These are phyloP conservation scores for Verbascum thapsus DNA, from an alignment of 257 asterid species.

Conservation along the genomic window DNA sequence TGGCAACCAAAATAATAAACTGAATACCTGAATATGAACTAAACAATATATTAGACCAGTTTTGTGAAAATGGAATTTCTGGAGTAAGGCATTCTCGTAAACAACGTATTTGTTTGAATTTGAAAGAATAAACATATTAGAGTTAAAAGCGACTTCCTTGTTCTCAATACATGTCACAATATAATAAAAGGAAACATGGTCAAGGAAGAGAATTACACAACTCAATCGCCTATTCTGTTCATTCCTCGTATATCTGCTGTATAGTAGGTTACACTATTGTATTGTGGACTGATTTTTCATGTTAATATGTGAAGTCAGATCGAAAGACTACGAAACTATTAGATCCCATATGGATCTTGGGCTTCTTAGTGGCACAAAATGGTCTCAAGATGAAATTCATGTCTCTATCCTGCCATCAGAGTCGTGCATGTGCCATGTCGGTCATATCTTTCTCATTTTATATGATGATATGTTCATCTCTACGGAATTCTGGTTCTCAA, in stretches of 20 bases:
- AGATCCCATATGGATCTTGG: not conserved
- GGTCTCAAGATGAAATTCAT: not conserved
- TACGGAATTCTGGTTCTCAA: not conserved
- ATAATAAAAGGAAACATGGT: not conserved
- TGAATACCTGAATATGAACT: slow-evolving; percentile 14
- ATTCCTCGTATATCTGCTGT: slow-evolving; percentile 1
- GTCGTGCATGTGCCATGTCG: not conserved
- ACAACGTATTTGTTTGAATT: not conserved
- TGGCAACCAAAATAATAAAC: slow-evolving; percentile 5
- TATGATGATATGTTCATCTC: not conserved
- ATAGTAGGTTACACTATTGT: not conserved
- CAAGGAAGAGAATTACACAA: not conserved
- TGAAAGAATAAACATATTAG: not conserved
- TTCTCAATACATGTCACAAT: not conserved
- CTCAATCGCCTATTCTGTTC: not conserved
- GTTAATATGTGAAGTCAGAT: not conserved
- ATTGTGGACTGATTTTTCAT: not conserved
- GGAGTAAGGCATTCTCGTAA: not conserved
- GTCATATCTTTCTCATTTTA: slow-evolving; percentile 8
- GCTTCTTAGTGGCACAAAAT: not conserved
- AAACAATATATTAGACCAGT: not conserved
- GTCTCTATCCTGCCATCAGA: slow-evolving; percentile 1
- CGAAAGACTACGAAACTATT: not conserved
- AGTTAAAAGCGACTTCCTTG: not conserved
- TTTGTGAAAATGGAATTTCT: slow-evolving; percentile 9